phyloP scores from a whole-genome alignment of 495 filamentous ascomycete species.

The Pyronema omphalodes region DNA sequence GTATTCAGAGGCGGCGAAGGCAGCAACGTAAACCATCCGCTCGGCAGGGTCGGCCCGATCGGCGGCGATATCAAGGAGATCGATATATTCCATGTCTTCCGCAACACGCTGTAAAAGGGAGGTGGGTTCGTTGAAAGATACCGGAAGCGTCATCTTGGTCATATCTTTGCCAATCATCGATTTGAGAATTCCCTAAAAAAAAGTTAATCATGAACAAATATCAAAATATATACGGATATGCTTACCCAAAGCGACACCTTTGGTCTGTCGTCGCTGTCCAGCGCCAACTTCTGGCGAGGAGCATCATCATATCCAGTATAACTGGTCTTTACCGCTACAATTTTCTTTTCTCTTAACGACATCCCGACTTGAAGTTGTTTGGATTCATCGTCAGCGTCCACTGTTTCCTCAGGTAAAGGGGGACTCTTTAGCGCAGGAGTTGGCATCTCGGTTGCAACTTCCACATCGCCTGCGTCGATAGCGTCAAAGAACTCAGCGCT shows the following conservation, averaged over 20 bases:
- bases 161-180: slow-evolving; percentile 99
- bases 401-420: slow-evolving; percentile 25
- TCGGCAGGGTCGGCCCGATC: slow-evolving; percentile 74
- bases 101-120: slow-evolving; percentile 89
- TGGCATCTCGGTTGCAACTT: slow-evolving; percentile 45
- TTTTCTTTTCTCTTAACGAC: slow-evolving; percentile 30
- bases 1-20: slow-evolving; percentile 89
- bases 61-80: slow-evolving; percentile 78
- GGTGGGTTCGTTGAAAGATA: slow-evolving; percentile 97
- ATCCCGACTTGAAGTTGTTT: slow-evolving; percentile 25
- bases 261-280: slow-evolving; percentile 82
- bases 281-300: slow-evolving; percentile 53
- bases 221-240: slow-evolving; percentile 6
- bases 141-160: slow-evolving; percentile 97
- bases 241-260: slow-evolving; percentile 92
- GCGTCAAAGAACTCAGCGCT: slow-evolving; percentile 97
- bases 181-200: slow-evolving; percentile 71
- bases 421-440: slow-evolving; percentile 24
- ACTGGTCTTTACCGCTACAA: slow-evolving; percentile 47
- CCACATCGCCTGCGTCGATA: slow-evolving; percentile 77
- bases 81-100: slow-evolving; percentile 94
- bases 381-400: slow-evolving; percentile 27
- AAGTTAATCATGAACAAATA: slow-evolving; percentile 17
- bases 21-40: slow-evolving; percentile 87
- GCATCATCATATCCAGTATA: slow-evolving; percentile 86